These are phyloP conservation scores for Vitis hybrid DNA, from an alignment of 177 flowering plant species.

Conservation along the genomic window DNA sequence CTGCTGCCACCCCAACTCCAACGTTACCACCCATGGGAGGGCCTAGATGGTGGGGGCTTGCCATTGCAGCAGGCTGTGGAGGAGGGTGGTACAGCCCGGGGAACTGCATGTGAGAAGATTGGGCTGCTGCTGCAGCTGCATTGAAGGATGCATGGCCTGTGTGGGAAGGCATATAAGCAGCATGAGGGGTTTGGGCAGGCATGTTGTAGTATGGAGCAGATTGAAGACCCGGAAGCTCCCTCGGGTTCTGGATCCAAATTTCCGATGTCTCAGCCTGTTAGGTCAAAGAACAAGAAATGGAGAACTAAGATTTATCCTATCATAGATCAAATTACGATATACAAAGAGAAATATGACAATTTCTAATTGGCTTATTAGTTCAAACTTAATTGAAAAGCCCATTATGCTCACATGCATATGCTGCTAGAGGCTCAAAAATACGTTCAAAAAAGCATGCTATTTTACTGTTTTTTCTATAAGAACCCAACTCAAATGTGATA, in stretches of 20 bases:
- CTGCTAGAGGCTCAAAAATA: no score
- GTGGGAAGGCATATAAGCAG: constrained; percentile 76
- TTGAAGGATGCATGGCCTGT: constrained; percentile 74
- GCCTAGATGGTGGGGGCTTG: constrained; percentile 70
- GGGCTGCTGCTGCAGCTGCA: constrained; percentile 49
- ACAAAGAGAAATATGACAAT: background rate
- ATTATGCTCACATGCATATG: no score
- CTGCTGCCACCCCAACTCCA: constrained; percentile 62
- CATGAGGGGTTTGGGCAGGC: constrained; percentile 75
- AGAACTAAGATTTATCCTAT: no score
- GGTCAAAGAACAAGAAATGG: background rate
- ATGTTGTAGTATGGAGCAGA: constrained; percentile 77
- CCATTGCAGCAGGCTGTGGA: constrained; percentile 56
- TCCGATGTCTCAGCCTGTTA: constrained; percentile 86
- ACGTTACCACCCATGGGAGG: constrained; percentile 64
- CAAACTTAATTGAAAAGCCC: no score
- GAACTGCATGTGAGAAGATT: constrained; percentile 78
- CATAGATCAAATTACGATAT: background rate
- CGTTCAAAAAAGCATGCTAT: no score
- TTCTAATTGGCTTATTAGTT: no score
- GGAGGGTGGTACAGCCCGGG: constrained; percentile 71
- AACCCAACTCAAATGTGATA: no score
- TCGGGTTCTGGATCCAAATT: constrained; percentile 82
- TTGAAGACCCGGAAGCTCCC: constrained; percentile 73
- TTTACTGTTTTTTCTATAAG: no score